Conservation (phyloP, 73 alveolate genomes). For the Halteria grandinella region DNA sequence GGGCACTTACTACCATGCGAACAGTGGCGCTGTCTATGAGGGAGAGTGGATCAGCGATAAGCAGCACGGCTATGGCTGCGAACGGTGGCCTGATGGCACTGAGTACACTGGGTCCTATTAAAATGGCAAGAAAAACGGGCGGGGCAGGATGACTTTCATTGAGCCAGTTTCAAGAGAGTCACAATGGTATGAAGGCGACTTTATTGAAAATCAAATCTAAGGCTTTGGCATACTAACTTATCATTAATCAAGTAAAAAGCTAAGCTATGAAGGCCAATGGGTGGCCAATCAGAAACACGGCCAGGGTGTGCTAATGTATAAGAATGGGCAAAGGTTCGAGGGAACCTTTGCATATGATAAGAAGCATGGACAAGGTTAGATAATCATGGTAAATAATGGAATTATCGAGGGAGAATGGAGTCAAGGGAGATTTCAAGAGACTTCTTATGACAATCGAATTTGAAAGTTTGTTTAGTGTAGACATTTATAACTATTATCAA, state of each 20-base stretch:
- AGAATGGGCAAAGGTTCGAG: conserved; percentile 90
- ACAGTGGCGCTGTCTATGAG: conserved; percentile 51
- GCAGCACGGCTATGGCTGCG: conserved; percentile 84
- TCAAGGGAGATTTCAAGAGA: too few species aligned
- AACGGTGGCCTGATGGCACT: conserved; percentile 84
- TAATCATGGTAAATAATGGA: not conserved
- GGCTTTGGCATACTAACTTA: conserved; percentile 80
- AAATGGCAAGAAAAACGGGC: conserved; percentile 76
- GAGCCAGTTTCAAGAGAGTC: conserved; percentile 79
- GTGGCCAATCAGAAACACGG: conserved; percentile 93
- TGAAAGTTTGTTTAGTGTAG: too few species aligned
- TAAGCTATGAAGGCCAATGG: conserved; percentile 96
- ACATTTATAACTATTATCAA: too few species aligned
- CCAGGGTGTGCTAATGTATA: conserved; percentile 87
- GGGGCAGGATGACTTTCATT: conserved; percentile 63
- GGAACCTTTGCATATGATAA: conserved; percentile 91
- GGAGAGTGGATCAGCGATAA: conserved; percentile 69
- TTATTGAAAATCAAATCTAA: conserved; percentile 80
- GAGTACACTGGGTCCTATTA: conserved; percentile 77
- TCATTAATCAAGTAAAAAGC: conserved; percentile 86
- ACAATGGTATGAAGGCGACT: conserved; percentile 85
- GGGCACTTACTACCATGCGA: conserved; percentile 46
- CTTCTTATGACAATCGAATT: too few species aligned
- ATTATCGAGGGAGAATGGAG: too few species aligned
- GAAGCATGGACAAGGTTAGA: conserved; percentile 93